Conservation (phyloP, 805 yeast genomes). For the Candida caryicola region DNA sequence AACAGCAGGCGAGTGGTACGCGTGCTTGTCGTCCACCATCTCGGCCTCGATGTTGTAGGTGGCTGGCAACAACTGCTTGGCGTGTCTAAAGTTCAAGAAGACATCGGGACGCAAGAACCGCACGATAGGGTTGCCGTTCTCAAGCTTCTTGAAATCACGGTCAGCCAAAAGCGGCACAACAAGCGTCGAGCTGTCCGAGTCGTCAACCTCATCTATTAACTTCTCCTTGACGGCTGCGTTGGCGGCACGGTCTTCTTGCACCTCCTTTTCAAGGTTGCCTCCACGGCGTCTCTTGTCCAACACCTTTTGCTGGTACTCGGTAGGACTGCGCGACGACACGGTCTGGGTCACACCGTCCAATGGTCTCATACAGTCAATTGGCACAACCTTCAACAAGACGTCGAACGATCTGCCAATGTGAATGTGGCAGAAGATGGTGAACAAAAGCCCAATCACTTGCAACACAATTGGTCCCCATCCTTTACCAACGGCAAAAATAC, state of each 20-base stretch:
- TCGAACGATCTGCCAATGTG: conserved; percentile 66
- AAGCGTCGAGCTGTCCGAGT: conserved; percentile 13
- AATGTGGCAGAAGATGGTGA: conserved; percentile 68
- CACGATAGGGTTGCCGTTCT: conserved; percentile 43
- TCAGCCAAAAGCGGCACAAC: conserved; percentile 69
- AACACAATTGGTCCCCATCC: conserved; percentile 93
- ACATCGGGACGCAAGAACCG: conserved; percentile 59
- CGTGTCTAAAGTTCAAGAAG: conserved; percentile 45
- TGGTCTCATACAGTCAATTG: conserved; percentile 73
- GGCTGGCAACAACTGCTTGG: conserved; percentile 34
- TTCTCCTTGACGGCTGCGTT: conserved; percentile 17
- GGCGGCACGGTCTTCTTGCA: conserved; percentile 18
- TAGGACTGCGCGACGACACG: conserved; percentile 40
- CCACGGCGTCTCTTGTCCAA: conserved; percentile 19
- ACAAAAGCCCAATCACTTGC: conserved; percentile 60
- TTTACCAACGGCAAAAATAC: conserved; percentile 84
- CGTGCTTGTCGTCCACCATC: conserved; percentile 50
- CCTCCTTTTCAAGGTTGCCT: conserved; percentile 3
- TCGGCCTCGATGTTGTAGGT: conserved; percentile 36
- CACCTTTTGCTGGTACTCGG: conserved; percentile 35
- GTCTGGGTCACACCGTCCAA: conserved; percentile 68
- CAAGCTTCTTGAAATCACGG: conserved; percentile 46
- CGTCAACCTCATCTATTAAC: conserved; percentile 8
- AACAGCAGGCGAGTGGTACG: conserved; percentile 77
- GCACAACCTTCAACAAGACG: conserved; percentile 54